A percentile compares a stretch with the other conserved stretches of the same genome.
Conservation (phyloP, 1,284 basidiomycete species). For the Cryptococcus sp. region DNA sequence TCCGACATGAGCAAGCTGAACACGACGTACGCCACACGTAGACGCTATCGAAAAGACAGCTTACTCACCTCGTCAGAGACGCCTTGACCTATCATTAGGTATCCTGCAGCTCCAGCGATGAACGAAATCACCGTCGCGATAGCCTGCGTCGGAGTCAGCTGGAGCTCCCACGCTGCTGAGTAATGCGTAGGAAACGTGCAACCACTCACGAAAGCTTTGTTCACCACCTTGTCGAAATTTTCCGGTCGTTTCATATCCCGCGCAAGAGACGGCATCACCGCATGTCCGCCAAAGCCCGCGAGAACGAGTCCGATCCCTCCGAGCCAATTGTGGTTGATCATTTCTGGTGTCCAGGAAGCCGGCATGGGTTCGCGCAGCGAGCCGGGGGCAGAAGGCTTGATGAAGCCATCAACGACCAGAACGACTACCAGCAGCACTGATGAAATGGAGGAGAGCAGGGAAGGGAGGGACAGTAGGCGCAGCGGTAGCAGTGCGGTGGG, state of each 20-base stretch:
- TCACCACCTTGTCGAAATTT: constrained; percentile 64
- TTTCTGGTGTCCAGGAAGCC: constrained; percentile 66
- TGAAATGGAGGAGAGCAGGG: constrained; percentile 78
- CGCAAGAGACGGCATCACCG: constrained; percentile 85
- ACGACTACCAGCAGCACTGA: constrained; percentile 76
- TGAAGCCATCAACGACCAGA: constrained; percentile 79
- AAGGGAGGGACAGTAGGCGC: constrained; percentile 79
- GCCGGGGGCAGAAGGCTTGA: constrained; percentile 76
- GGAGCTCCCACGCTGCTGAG: background rate
- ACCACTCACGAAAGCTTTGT: constrained; percentile 45
- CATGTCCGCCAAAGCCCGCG: constrained; percentile 96
- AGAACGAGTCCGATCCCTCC: constrained; percentile 79
- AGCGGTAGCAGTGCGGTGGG: constrained; percentile 84
- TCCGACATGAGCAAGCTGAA: background rate
- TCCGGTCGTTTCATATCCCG: constrained; percentile 85
- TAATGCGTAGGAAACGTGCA: background rate
- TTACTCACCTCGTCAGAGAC: constrained; percentile 77
- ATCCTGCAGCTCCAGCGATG: constrained; percentile 80
- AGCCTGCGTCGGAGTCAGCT: constrained; percentile 52
- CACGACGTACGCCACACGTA: background rate
- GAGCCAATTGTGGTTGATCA: constrained; percentile 57
- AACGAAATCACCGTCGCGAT: constrained; percentile 77
- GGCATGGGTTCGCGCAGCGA: constrained; percentile 74
- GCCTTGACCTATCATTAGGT: constrained; percentile 82
- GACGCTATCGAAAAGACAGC: background rate